A percentile compares a stretch with the other conserved stretches of the same genome.
Conservation (phyloP, 805 yeast genomes). For the Cyberlindnera euphorbiiphila region DNA sequence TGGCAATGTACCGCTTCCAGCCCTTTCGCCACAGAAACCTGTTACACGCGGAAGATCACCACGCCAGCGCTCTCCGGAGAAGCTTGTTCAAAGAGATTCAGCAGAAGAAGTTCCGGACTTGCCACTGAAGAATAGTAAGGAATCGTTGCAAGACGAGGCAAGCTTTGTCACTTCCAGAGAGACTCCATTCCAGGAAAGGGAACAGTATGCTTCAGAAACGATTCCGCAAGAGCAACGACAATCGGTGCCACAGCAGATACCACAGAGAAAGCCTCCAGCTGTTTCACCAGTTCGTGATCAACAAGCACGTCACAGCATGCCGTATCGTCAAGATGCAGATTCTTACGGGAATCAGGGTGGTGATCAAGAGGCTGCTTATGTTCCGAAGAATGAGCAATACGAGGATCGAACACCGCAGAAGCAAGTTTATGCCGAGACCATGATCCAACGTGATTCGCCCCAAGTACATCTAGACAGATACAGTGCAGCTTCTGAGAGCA, state of each 20-base stretch:
- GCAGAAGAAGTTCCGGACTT: too few species aligned
- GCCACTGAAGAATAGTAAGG: conserved; percentile 4
- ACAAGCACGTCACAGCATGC: neutral
- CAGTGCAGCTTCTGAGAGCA: neutral
- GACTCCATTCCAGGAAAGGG: neutral
- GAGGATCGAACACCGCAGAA: neutral
- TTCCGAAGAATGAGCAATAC: neutral
- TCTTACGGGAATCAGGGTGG: too few species aligned
- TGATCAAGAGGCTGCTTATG: neutral
- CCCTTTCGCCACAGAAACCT: conserved; percentile 22
- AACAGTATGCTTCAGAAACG: conserved; percentile 1
- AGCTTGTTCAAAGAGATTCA: neutral
- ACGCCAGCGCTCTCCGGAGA: conserved; percentile 3
- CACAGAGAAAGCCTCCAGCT: conserved; percentile 15
- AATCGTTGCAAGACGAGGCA: conserved; percentile 5
- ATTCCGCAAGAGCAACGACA: conserved; percentile 5
- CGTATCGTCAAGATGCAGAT: too few species aligned
- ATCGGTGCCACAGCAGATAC: conserved; percentile 3
- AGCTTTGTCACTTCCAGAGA: conserved; percentile 7
- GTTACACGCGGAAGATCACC: conserved; percentile 7
- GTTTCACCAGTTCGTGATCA: conserved; percentile 8
- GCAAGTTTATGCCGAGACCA: too few species aligned
- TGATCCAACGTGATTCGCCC: neutral
- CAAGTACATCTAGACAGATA: conserved; percentile 4
- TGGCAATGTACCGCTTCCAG: conserved; percentile 16